Evolutionary conservation across 2,329 filamentous ascomycete genomes (phyloP), one percentile per base, ranked within the genome.

Genomic region (Phialophora chinensis): DNA sequence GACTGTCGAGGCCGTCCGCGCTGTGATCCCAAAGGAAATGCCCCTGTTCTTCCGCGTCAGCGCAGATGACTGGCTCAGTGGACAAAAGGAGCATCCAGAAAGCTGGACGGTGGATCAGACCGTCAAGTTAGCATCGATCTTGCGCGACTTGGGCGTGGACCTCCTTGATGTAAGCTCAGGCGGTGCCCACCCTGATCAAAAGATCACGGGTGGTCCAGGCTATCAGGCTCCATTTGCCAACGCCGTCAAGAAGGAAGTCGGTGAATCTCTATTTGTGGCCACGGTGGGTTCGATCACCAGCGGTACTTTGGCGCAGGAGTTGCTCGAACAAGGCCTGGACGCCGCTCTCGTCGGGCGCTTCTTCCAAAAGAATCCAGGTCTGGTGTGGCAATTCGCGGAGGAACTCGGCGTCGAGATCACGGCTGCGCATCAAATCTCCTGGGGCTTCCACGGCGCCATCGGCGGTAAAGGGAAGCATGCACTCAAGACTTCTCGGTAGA

Each of bases 141-240:
- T 97, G 0, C 90, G 91, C 0, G 86, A 85, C 0, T 82, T 84
- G 12, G 93, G 93, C 33, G 85, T 97, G 52, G 93, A 97, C 76
- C 81, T 96, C 17, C 83, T 97, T 33, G 93, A 97, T 76, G 87
- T 96, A 65, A 92, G 89, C 72, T 89, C 88, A 0, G 92, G 88
- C 38, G 93, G 91, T 47, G 25, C 68, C 20, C 66, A 72, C 42
- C 69, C 72, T 12, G 54, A 62, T 20, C 79, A 81, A 71, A 77
- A 80, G 67, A 75, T 81, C 63, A 74, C 74, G 25, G 73, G 73
- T 12, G 84, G 86, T 53, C 87, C 88, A 1, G 89, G 83, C 0
- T 94, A 91, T 82, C 93, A 96, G 81, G 85, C 88, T 25, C 87
- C 88, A 49, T 87, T 95, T 62, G 90, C 92, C 0, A 86, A 87